Base-by-base conservation (phyloP, 2,329 filamentous ascomycete genomes). In the Stagonosporopsis rhizophila region DNA sequence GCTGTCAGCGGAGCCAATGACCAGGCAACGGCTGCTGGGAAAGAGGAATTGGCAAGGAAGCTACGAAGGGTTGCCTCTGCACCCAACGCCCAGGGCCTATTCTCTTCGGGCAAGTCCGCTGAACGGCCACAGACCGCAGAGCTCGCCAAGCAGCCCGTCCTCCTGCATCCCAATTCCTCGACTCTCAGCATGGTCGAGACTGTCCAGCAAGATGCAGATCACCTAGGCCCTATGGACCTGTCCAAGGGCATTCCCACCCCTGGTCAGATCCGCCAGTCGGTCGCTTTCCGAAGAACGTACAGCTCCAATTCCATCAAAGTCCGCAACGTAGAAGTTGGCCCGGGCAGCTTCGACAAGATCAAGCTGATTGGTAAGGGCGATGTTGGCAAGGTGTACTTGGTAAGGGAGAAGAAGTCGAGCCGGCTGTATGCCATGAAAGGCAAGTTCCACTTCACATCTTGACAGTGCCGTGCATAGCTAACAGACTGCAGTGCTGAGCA, bases 221-320 rank as follows among this genome's bases (percentile, higher is more conserved):
- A 73, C 61, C 58, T 74, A 50, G 42, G 73, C 47, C 67, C 75
- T 62, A 56, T 70, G 67, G 59, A 73, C 72, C 30, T 79, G 11
- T 59, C 76, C 41, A 68, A 71, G 44, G 84, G 92, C 56, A 82
- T 91, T 32, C 84, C 87, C 4, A 83, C 86, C 2, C 87, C 89
- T 4, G 85, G 85, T 48, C 86, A 87, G 67, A 85, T 88, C 62
- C 83, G 84, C 53, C 82, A 85, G 64, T 78, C 86, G 17, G 82
- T 91, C 44, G 87, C 91, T 19, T 99, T 97, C 79, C 85, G 95
- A 70, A 86, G 95, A 74, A 99, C 95, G 2, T 99, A 99, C 77
- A 98, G 95, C 78, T 97, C 94, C 65, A 99, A 98, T 77, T 98
- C 95, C 37, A 99, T 99, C 82, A 99, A 99, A 79, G 91, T 98